Evolutionary conservation across 371 early-diverging fungal species (phyloP).

Genomic region (Rozella allomycis): DNA sequence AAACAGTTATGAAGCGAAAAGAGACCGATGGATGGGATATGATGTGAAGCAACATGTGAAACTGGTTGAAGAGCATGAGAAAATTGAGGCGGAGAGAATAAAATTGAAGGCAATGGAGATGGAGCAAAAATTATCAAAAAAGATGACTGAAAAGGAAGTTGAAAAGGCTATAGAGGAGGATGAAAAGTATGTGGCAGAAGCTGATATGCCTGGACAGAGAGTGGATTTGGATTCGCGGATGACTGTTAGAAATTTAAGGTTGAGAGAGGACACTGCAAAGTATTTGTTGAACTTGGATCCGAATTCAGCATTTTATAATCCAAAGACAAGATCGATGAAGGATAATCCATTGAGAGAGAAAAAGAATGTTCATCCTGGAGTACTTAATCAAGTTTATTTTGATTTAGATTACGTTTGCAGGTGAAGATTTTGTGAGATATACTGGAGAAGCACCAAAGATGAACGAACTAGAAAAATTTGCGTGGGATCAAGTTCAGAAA

Average conservation of each 20-base stretch:
- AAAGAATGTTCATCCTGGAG: no score
- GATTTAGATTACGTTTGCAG: slow-evolving; percentile 40
- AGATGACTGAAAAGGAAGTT: background rate
- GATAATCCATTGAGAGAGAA: slow-evolving; percentile 41
- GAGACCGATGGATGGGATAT: slow-evolving; percentile 94
- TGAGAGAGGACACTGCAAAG: slow-evolving; percentile 96
- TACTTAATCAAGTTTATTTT: no score
- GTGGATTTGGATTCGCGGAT: slow-evolving; percentile 72
- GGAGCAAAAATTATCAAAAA: slow-evolving; percentile 32
- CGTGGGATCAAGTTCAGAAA: slow-evolving; percentile 65
- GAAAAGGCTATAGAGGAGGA: slow-evolving; percentile 34
- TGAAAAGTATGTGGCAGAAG: slow-evolving; percentile 70
- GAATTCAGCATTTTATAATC: slow-evolving; percentile 91
- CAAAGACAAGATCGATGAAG: slow-evolving; percentile 93
- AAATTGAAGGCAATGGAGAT: slow-evolving; percentile 29
- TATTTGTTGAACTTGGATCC: slow-evolving; percentile 80
- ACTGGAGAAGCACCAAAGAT: slow-evolving; percentile 54
- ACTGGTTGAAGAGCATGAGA: slow-evolving; percentile 47
- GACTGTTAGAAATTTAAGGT: slow-evolving; percentile 82
- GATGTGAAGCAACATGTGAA: slow-evolving; percentile 57
- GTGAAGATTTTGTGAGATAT: slow-evolving; percentile 78
- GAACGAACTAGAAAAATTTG: slow-evolving; percentile 63
- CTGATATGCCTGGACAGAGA: slow-evolving; percentile 74
- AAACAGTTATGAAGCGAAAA: slow-evolving; percentile 75
- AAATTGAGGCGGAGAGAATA: slow-evolving; percentile 64